A percentile compares a stretch with the other conserved stretches of the same genome.
phyloP scores from a whole-genome alignment of 2,329 filamentous ascomycete species.

The Arthroderma sp. region DNA sequence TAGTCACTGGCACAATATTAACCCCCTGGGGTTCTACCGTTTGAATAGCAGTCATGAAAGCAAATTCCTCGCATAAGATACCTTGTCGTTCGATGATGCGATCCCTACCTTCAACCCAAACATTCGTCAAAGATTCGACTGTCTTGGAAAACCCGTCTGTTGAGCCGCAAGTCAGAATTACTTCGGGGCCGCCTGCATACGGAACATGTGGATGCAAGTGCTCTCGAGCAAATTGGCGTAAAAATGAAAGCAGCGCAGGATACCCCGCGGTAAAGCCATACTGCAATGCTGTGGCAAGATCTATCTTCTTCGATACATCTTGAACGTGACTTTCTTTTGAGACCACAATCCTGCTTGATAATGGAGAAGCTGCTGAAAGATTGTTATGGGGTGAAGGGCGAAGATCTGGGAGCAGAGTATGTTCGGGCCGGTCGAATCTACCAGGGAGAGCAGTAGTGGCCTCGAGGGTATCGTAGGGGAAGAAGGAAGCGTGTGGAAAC shows the following conservation, averaged over 20 bases:
- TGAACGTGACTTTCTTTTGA: constrained; percentile 51
- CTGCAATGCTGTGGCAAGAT: constrained; percentile 69
- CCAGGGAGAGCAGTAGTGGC: constrained; percentile 62
- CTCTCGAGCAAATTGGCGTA: constrained; percentile 64
- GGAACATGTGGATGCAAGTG: constrained; percentile 70
- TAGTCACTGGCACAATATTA: constrained; percentile 58
- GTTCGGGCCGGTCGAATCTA: constrained; percentile 48
- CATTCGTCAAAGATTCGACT: constrained; percentile 60
- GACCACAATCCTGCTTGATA: constrained; percentile 48
- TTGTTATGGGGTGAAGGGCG: constrained; percentile 23
- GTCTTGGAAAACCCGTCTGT: constrained; percentile 78
- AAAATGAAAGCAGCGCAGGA: constrained; percentile 61
- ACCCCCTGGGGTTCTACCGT: constrained; percentile 55
- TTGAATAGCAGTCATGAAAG: constrained; percentile 65
- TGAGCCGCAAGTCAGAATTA: constrained; percentile 65
- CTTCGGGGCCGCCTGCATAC: constrained; percentile 61
- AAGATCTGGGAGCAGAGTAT: constrained; percentile 41
- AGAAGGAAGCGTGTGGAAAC: constrained; percentile 66
- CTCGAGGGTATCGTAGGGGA: constrained; percentile 84
- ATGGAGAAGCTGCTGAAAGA: constrained; percentile 18
- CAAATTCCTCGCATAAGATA: constrained; percentile 65
- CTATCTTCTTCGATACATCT: constrained; percentile 57
- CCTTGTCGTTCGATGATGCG: constrained; percentile 58
- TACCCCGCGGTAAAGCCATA: constrained; percentile 78
- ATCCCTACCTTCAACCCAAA: constrained; percentile 58